Conservation (phyloP, 768 basidiomycete genomes). For the Mycena floridula region DNA sequence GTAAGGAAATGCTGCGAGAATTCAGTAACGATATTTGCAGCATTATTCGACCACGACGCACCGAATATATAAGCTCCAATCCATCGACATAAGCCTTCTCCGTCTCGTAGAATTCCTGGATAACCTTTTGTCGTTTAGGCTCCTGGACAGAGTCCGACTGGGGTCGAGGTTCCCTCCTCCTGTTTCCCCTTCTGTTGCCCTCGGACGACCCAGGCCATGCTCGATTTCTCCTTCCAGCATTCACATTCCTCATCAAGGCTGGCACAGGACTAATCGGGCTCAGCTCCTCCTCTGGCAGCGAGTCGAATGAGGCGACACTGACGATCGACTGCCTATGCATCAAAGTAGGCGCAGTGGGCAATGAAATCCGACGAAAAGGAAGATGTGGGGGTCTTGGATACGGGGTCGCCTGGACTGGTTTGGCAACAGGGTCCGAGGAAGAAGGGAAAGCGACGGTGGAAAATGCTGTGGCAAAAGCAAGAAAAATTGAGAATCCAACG, state of each 20-base stretch:
- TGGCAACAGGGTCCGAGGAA: conserved; percentile 15
- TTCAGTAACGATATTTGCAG: too few relatives aligned
- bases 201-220: conserved; percentile 32
- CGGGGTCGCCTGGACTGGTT: conserved; percentile 23
- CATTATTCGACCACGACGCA: too few relatives aligned
- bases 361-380: conserved; percentile 59
- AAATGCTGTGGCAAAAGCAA: not conserved
- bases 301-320: conserved; percentile 71
- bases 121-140: conserved; percentile 58
- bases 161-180: conserved; percentile 25
- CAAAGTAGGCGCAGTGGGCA: conserved; percentile 46
- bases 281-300: conserved; percentile 48
- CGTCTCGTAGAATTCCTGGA: conserved; percentile 78
- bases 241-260: conserved; percentile 22
- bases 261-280: conserved; percentile 19
- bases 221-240: conserved; percentile 21
- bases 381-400: conserved; percentile 39
- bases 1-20: conserved; percentile 66
- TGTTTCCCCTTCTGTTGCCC: conserved; percentile 28
- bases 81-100: conserved; percentile 79
- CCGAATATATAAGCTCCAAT: conserved; percentile 76
- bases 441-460: conserved; percentile 24
- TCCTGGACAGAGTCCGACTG: conserved; percentile 39
- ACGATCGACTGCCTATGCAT: conserved; percentile 58
- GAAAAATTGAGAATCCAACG: too few relatives aligned